Evolutionary conservation across 306 rosid species (phyloP).

Genomic region (Albizia julibrissin): DNA sequence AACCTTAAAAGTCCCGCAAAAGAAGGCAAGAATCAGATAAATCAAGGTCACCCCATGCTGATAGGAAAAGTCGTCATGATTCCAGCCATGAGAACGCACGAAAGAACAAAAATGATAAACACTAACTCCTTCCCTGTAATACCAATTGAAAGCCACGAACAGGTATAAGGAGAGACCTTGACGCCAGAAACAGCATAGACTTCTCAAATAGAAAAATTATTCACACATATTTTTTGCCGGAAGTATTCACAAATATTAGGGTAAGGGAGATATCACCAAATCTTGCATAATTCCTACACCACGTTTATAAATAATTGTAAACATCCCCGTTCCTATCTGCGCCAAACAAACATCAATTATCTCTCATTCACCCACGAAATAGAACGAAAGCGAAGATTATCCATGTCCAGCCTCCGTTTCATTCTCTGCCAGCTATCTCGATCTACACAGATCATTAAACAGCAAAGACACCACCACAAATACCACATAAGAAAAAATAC

Average conservation of each 20-base stretch:
- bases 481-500: not conserved
- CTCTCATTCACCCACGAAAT: too few relatives aligned
- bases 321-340: not conserved
- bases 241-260: not conserved
- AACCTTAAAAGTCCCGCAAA: not conserved
- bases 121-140: too few relatives aligned
- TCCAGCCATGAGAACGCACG: not conserved
- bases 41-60: not conserved
- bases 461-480: too few relatives aligned
- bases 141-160: too few relatives aligned
- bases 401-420: not conserved
- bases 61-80: not conserved
- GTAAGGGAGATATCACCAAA: not conserved
- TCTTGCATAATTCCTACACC: not conserved
- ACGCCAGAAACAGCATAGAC: too few relatives aligned
- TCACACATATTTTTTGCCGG: too few relatives aligned
- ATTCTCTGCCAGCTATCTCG: not conserved
- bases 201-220: too few relatives aligned
- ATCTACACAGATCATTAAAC: not conserved
- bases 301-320: not conserved
- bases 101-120: too few relatives aligned
- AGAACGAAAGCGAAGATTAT: too few relatives aligned
- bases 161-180: too few relatives aligned
- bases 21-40: not conserved
- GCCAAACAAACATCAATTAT: too few relatives aligned